A percentile compares a stretch with the other conserved stretches of the same genome.
phyloP scores from a whole-genome alignment of 768 basidiomycete genomes.

The Candolleomyces efflorescens region DNA sequence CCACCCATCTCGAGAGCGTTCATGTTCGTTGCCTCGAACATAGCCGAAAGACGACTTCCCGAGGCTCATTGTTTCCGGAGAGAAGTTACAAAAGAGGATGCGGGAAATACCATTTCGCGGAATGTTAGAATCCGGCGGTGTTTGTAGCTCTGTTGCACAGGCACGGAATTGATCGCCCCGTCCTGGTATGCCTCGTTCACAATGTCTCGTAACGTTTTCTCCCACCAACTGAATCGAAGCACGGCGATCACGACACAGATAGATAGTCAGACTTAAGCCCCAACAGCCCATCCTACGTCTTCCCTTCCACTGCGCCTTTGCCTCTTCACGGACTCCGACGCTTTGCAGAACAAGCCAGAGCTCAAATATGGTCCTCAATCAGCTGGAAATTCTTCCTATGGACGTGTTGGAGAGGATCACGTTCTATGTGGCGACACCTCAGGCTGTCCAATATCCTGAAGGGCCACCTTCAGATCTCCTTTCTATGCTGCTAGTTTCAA shows the following conservation, averaged over 20 bases:
- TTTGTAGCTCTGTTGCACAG: too few relatives aligned
- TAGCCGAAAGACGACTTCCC: too few relatives aligned
- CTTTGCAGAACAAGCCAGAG: background rate
- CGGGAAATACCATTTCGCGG: too few relatives aligned
- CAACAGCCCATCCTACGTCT: background rate
- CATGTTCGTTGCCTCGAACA: too few relatives aligned
- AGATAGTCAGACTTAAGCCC: background rate
- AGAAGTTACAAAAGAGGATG: too few relatives aligned
- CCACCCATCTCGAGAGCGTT: too few relatives aligned
- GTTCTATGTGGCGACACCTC: background rate
- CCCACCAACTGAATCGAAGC: slow-evolving; percentile 14
- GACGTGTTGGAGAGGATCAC: background rate
- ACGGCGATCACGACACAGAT: slow-evolving; percentile 24
- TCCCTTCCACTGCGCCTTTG: background rate
- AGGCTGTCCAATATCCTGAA: background rate
- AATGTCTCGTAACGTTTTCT: background rate
- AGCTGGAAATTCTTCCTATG: background rate
- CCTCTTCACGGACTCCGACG: background rate
- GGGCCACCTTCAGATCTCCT: slow-evolving; percentile 41
- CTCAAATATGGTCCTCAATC: background rate
- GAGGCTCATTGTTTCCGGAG: too few relatives aligned
- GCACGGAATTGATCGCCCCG: background rate
- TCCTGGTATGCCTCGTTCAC: background rate
- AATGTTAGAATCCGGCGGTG: too few relatives aligned
- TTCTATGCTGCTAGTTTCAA: slow-evolving; percentile 35